phyloP scores from a whole-genome alignment of 2,329 filamentous ascomycete genomes.

The Phaeosphaeriaceae sp. region DNA sequence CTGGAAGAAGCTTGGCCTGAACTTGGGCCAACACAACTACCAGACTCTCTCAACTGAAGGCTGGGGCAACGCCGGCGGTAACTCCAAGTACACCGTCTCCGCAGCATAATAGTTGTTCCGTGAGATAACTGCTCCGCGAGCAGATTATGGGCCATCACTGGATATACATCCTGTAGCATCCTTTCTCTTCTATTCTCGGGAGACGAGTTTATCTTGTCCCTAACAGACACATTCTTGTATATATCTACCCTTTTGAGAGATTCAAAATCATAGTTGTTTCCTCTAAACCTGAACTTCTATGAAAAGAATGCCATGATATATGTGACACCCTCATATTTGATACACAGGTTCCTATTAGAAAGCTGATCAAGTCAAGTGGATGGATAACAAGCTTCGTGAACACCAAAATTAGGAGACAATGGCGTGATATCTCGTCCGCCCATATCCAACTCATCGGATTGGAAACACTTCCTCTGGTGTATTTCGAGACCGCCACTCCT shows the following conservation, averaged over 20 bases:
- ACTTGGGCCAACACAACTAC: conserved; percentile 36
- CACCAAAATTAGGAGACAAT: no score
- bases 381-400: no score
- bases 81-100: conserved; percentile 35
- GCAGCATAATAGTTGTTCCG: conserved; percentile 12
- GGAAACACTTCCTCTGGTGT: no score
- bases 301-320: no score
- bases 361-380: no score
- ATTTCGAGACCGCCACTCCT: no score
- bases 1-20: conserved; percentile 34
- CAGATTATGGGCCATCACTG: not conserved
- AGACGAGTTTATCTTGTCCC: not conserved
- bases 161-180: not conserved
- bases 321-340: no score
- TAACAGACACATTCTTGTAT: not conserved
- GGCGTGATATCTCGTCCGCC: no score
- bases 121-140: not conserved
- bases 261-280: no score
- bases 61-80: conserved; percentile 37
- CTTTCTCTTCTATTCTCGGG: not conserved
- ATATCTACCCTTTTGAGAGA: not conserved
- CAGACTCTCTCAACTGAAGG: conserved; percentile 39
- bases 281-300: no score
- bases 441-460: no score
- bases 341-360: no score